Evolutionary conservation across 345 rosid species (phyloP).

Genomic region (Syzygium aqueum): DNA sequence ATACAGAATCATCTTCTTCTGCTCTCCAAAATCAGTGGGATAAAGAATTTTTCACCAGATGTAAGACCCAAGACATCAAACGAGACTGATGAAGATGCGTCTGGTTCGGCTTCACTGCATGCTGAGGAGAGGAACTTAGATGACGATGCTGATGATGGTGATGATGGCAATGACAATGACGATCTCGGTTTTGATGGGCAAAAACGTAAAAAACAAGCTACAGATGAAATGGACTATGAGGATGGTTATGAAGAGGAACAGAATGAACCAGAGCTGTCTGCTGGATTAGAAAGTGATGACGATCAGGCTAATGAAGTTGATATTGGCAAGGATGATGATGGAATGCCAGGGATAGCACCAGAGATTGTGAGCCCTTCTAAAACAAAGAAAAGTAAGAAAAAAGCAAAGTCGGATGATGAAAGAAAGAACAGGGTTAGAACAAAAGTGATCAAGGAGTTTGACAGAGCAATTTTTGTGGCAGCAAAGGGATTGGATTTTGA

Average conservation of each 20-base stretch:
- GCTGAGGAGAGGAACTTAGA: conserved; percentile 27
- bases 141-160: conserved; percentile 29
- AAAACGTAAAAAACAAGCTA: conserved; percentile 42
- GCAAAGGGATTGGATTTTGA: conserved; percentile 43
- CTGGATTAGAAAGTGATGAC: conserved; percentile 25
- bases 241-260: conserved; percentile 46
- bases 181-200: conserved; percentile 85
- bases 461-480: conserved; percentile 39
- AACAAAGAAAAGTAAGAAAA: conserved; percentile 18
- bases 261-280: conserved; percentile 10
- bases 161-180: conserved; percentile 35
- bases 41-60: conserved; percentile 29
- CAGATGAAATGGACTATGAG: conserved; percentile 77
- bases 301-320: conserved; percentile 23
- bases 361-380: neutral
- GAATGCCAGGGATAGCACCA: neutral
- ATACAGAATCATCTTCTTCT: conserved; percentile 59
- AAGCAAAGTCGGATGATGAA: conserved; percentile 14
- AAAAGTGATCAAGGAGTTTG: conserved; percentile 10
- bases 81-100: conserved; percentile 37
- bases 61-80: conserved; percentile 25
- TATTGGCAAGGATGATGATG: neutral
- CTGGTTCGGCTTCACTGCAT: conserved; percentile 17
- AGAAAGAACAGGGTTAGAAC: conserved; percentile 19
- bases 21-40: conserved; percentile 68